Evolutionary conservation across 2,329 filamentous ascomycete species (phyloP).

Genomic region (Colletotrichum musae): DNA sequence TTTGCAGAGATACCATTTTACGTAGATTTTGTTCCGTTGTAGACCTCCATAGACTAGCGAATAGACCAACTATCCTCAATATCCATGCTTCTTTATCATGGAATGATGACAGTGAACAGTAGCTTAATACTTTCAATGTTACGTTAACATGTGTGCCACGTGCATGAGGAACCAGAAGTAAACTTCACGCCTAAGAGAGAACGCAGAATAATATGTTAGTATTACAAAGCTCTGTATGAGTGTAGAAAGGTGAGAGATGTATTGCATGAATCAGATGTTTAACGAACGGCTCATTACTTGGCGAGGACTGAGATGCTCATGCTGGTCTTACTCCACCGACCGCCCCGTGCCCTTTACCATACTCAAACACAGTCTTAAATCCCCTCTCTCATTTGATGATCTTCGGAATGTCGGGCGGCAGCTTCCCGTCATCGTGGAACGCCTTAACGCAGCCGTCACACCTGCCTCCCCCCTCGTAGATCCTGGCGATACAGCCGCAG

Average conservation of each 20-base stretch:
- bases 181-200: too few relatives aligned
- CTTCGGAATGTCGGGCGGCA: neutral
- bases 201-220: too few relatives aligned
- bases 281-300: too few relatives aligned
- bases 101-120: neutral
- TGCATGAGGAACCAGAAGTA: too few relatives aligned
- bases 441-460: constrained; percentile 6
- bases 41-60: neutral
- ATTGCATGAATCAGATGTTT: too few relatives aligned
- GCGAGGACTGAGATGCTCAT: too few relatives aligned
- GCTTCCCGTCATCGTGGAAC: neutral
- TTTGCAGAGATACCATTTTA: constrained; percentile 38
- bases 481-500: neutral
- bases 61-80: neutral
- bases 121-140: too few relatives aligned
- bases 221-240: too few relatives aligned
- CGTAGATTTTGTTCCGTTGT: neutral
- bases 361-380: neutral
- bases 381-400: neutral
- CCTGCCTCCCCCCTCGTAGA: neutral
- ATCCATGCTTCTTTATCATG: neutral
- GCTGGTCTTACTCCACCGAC: neutral
- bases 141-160: too few relatives aligned
- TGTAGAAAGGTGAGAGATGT: too few relatives aligned
- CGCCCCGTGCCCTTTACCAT: too few relatives aligned